Base-by-base conservation (phyloP, 805 yeast genomes). In the Debaryomyces tyrocola region DNA sequence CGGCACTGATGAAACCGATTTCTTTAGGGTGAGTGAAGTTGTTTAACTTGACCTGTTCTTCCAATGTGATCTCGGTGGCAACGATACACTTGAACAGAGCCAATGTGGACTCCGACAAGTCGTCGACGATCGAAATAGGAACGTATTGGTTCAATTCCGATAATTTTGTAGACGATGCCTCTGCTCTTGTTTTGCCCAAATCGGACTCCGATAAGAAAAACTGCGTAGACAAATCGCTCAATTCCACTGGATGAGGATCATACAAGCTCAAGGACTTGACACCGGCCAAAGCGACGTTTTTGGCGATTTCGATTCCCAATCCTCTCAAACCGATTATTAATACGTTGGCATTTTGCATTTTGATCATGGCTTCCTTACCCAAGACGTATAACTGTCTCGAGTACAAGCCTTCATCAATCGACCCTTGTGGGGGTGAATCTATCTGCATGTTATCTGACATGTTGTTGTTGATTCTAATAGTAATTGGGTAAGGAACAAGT, bases 361-460 rank as follows among this genome's bases (percentile, higher is more conserved):
- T 88, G 58, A 91, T 75, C 99, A 94, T 94, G 43, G 99, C 99
- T 55, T 94, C 99, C 59, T 89, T 90, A 51, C 99, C 99, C 54
- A 94, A 71, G 43, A 94, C 99, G 59, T 92, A 90, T 67, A 94
- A 80, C 73, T 94, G 99, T 67, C 99, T 89, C 34, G 98, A 91
- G 77, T 94, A 94, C 56, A 94, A 79, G 48, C 95, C 78, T 75
- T 94, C 99, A 65, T 94, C 99, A 59, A 94, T 92, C 50, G 82
- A 49, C 14, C 50, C 69, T 37, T 62, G 63, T 20, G 67, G 58
- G 41, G 77, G 77, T 33, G 69, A 56, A 54, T 73, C 78, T 38
- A 73, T 63, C 57, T 71, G 76, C 77, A 73, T 73, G 48, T 51
- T 51, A 43, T 58, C 64, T 14, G 63, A 41, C 64, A 60, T 60